These are phyloP conservation scores for Gaultheria prostrata DNA, from an alignment of 148 eudicot genomes.

Conservation along the genomic window DNA sequence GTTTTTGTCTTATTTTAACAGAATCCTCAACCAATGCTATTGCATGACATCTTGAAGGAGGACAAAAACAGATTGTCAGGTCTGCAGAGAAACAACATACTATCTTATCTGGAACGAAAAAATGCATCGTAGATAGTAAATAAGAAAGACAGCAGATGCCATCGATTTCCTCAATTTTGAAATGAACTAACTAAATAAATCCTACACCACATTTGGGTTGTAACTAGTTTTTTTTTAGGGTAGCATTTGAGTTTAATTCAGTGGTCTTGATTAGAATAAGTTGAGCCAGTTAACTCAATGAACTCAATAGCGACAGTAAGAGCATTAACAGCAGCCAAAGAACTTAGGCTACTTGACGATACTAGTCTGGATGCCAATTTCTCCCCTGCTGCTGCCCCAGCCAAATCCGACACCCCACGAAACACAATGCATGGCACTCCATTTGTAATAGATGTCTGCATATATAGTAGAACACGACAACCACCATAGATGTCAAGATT, in stretches of 20 bases:
- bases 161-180: neutral
- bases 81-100: neutral
- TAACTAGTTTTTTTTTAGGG: neutral
- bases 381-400: conserved; percentile 29
- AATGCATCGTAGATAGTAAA: neutral
- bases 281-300: conserved; percentile 28
- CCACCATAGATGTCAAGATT: neutral
- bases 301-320: conserved; percentile 49
- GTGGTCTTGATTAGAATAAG: neutral
- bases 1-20: neutral
- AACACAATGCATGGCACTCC: conserved; percentile 52
- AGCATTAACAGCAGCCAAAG: conserved; percentile 50
- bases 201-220: neutral
- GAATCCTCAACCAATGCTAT: neutral
- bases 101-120: neutral
- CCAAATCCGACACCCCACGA: conserved; percentile 58
- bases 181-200: neutral
- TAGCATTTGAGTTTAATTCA: neutral
- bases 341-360: conserved; percentile 19
- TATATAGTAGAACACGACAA: neutral
- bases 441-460: conserved; percentile 45
- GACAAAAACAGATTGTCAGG: neutral
- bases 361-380: conserved; percentile 11
- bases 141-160: neutral
- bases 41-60: neutral